These are phyloP conservation scores for Acanthamoeba royreba DNA, from an alignment of 208 protist genomes.

Conservation along the genomic window DNA sequence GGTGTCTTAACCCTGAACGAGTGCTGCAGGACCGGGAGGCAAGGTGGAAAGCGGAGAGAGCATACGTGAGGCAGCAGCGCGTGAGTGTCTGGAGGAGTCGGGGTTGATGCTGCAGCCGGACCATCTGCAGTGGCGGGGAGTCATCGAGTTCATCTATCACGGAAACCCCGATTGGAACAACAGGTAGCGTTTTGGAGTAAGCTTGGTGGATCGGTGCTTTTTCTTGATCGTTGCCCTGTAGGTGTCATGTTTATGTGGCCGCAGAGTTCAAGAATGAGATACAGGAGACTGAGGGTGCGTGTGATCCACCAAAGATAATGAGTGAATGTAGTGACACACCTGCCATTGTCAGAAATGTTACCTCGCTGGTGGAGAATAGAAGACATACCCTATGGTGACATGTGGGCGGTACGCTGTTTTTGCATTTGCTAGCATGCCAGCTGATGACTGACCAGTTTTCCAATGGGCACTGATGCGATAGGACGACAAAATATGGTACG, in stretches of 20 bases:
- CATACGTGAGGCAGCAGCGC: background rate
- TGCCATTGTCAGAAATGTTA: constrained; percentile 41
- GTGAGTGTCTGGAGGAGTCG: constrained; percentile 35
- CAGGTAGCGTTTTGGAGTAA: no score
- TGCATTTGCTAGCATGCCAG: no score
- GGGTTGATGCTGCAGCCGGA: background rate
- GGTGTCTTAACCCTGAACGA: background rate
- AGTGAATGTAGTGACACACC: no score
- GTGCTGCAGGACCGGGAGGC: constrained; percentile 18
- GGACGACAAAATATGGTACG: constrained; percentile 41
- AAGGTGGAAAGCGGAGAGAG: constrained; percentile 24
- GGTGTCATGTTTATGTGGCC: background rate
- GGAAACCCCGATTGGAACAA: constrained; percentile 33
- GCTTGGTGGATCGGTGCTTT: no score
- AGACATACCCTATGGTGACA: constrained; percentile 42
- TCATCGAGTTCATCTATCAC: constrained; percentile 21
- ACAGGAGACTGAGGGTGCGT: constrained; percentile 43
- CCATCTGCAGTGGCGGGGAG: background rate
- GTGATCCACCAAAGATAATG: no score
- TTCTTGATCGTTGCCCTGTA: background rate
- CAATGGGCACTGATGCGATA: background rate
- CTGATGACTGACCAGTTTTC: no score
- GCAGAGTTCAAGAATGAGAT: background rate
- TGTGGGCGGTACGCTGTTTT: constrained; percentile 50
- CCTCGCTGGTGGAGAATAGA: constrained; percentile 37